These are phyloP conservation scores for Fonsecaea multimorphosa DNA, from an alignment of 2,329 filamentous ascomycete genomes.

Conservation along the genomic window DNA sequence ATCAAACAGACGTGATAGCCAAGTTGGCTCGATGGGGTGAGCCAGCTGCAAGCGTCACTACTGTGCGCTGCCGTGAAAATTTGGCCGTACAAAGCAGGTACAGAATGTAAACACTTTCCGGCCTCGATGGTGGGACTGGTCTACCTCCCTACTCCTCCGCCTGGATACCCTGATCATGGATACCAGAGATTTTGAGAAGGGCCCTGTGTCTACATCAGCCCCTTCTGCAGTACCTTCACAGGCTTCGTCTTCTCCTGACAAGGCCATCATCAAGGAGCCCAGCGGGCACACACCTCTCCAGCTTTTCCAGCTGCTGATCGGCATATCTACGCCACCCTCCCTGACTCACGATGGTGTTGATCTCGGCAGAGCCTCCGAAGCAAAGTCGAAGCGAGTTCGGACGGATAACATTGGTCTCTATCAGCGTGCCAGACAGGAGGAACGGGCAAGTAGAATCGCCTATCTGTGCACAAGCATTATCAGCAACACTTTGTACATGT, in stretches of 20 bases:
- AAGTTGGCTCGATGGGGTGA: neutral
- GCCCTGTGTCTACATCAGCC: slow-evolving; percentile 5
- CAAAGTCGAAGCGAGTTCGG: slow-evolving; percentile 6
- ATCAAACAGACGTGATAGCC: neutral
- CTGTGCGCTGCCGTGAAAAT: neutral
- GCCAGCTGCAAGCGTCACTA: slow-evolving; percentile 4
- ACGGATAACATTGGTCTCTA: slow-evolving; percentile 11
- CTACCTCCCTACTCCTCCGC: slow-evolving; percentile 2
- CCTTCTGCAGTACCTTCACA: slow-evolving; percentile 2
- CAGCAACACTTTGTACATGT: slow-evolving; percentile 12
- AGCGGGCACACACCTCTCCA: slow-evolving; percentile 9
- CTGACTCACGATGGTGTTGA: slow-evolving; percentile 4
- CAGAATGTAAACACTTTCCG: neutral
- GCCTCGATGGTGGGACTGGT: neutral
- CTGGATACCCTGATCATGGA: neutral
- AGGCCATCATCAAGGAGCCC: slow-evolving; percentile 3
- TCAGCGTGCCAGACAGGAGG: slow-evolving; percentile 4
- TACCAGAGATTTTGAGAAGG: slow-evolving; percentile 9
- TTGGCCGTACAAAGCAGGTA: neutral
- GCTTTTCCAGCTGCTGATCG: slow-evolving; percentile 11
- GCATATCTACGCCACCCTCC: slow-evolving; percentile 1
- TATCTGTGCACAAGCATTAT: slow-evolving; percentile 8
- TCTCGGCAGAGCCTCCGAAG: neutral
- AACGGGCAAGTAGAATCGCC: slow-evolving; percentile 7
- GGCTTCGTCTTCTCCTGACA: slow-evolving; percentile 11